These are phyloP conservation scores for Malassezia nana DNA, from an alignment of 1,284 basidiomycete species.

Conservation along the genomic window DNA sequence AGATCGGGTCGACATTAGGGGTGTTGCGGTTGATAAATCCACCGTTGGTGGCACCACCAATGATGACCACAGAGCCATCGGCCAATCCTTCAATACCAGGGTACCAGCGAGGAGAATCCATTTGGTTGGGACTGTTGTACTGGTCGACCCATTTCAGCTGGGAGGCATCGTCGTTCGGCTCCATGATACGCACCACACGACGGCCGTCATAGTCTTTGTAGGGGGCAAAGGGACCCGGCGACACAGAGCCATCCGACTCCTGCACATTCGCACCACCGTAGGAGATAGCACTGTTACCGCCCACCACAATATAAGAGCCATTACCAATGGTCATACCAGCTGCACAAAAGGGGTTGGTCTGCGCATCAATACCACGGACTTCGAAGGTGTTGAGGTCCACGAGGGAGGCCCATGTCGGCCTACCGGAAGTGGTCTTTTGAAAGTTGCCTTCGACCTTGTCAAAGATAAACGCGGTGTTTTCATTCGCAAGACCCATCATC, in stretches of 20 bases:
- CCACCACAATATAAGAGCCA: constrained; percentile 47
- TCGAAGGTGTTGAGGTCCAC: constrained; percentile 33
- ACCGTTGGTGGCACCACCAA: constrained; percentile 40
- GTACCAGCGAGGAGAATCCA: constrained; percentile 42
- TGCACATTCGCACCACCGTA: constrained; percentile 28
- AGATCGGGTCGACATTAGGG: constrained; percentile 35
- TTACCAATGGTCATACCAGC: constrained; percentile 47
- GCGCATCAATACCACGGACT: constrained; percentile 34
- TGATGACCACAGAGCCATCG: constrained; percentile 39
- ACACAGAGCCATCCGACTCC: constrained; percentile 12
- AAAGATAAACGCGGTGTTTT: constrained; percentile 47
- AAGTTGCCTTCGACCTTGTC: constrained; percentile 50
- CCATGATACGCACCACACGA: constrained; percentile 39
- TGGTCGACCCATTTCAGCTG: constrained; percentile 32
- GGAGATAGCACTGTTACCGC: constrained; percentile 48
- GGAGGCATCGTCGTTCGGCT: constrained; percentile 22
- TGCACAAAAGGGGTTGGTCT: constrained; percentile 50
- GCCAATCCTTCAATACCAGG: constrained; percentile 44
- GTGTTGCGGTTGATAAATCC: constrained; percentile 47
- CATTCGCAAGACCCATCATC: constrained; percentile 46
- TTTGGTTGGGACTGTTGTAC: constrained; percentile 22
- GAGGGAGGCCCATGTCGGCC: constrained; percentile 40
- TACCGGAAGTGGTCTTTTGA: constrained; percentile 20
- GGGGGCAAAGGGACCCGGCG: constrained; percentile 13
- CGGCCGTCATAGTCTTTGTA: constrained; percentile 43